These are phyloP conservation scores for Strobilomyces dryophilus DNA, from an alignment of 768 basidiomycete genomes.

Conservation along the genomic window DNA sequence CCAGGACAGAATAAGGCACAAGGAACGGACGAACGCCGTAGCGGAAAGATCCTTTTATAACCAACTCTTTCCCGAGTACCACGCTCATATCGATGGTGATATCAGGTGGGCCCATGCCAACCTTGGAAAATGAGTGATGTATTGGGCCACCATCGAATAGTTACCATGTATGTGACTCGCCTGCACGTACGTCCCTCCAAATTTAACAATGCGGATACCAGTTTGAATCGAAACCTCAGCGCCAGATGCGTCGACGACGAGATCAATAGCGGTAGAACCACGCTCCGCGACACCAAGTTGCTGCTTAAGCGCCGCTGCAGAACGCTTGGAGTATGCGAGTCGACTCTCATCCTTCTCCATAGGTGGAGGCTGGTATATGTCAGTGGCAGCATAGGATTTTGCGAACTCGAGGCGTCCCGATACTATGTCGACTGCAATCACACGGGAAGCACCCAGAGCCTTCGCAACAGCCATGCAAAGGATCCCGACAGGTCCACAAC, in stretches of 20 bases:
- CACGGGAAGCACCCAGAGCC: constrained; percentile 79
- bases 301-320: constrained; percentile 61
- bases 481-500: constrained; percentile 85
- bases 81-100: constrained; percentile 68
- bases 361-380: constrained; percentile 61
- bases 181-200: constrained; percentile 74
- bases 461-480: constrained; percentile 96
- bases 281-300: constrained; percentile 65
- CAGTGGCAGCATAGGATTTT: constrained; percentile 77
- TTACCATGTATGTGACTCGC: constrained; percentile 25
- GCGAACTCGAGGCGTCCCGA: constrained; percentile 81
- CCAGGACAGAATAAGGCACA: neutral
- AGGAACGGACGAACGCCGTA: constrained; percentile 54
- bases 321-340: constrained; percentile 67
- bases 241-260: constrained; percentile 89
- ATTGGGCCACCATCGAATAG: neutral
- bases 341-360: constrained; percentile 61
- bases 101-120: constrained; percentile 83
- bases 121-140: constrained; percentile 37
- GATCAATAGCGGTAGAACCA: constrained; percentile 69
- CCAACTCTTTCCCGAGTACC: constrained; percentile 74
- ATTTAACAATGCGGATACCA: constrained; percentile 67
- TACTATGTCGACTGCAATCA: constrained; percentile 83
- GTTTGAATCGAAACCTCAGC: constrained; percentile 92
- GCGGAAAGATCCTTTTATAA: constrained; percentile 88